These are phyloP conservation scores for Epichloe typhina DNA, from an alignment of 2,329 filamentous ascomycete species.

Conservation along the genomic window DNA sequence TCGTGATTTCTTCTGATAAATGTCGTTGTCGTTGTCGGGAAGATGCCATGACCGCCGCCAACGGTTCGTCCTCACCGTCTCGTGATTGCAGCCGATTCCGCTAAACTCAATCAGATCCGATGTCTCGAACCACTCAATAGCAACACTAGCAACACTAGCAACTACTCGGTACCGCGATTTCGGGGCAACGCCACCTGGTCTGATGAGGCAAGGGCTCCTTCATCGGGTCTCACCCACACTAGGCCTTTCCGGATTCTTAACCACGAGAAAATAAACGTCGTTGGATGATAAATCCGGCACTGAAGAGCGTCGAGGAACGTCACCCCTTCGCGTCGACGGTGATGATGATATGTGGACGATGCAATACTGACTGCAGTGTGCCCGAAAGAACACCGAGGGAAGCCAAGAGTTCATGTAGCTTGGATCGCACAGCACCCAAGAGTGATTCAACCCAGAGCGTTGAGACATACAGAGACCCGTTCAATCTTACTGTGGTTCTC, in stretches of 20 bases:
- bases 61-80: background rate
- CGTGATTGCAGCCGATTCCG: background rate
- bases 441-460: background rate
- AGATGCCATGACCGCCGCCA: background rate
- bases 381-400: background rate
- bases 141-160: too few species aligned
- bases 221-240: background rate
- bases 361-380: background rate
- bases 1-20: background rate
- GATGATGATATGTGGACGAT: background rate
- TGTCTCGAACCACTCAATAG: too few species aligned
- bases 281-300: background rate
- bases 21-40: background rate
- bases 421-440: background rate
- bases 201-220: background rate
- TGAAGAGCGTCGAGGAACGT: background rate
- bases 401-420: background rate
- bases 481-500: background rate
- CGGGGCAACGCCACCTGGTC: background rate
- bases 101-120: too few species aligned
- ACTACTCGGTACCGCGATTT: background rate
- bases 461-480: background rate
- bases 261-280: background rate
- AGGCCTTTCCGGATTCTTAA: background rate
- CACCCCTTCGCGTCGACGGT: background rate